Percentiles rank a stretch among this genome's conserved stretches.
Evolutionary conservation across 495 filamentous ascomycete genomes (phyloP).

Genomic region (Amniculicola lignicola): DNA sequence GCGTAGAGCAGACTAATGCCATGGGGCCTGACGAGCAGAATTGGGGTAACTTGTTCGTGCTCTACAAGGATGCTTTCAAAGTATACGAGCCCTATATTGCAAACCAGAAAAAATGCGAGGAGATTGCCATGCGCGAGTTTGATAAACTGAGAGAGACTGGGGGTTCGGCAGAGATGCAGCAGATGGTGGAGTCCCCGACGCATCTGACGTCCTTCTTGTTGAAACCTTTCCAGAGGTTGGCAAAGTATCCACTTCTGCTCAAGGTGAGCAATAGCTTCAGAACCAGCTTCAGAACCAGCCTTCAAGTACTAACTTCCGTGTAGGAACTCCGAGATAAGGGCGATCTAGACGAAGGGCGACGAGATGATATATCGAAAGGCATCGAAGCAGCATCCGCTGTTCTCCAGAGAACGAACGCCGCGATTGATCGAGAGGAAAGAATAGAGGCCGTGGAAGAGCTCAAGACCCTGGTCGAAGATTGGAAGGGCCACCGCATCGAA

Average conservation of each 20-base stretch:
- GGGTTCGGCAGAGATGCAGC: constrained; percentile 54
- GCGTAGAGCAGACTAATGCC: constrained; percentile 91
- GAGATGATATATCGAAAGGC: constrained; percentile 64
- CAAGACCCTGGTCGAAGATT: constrained; percentile 84
- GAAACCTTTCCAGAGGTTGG: constrained; percentile 92
- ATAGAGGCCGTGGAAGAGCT: constrained; percentile 77
- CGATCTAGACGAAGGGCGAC: constrained; percentile 62
- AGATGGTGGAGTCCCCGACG: constrained; percentile 60
- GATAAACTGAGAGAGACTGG: constrained; percentile 59
- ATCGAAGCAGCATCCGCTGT: constrained; percentile 73
- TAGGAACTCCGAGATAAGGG: constrained; percentile 85
- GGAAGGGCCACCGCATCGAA: constrained; percentile 89
- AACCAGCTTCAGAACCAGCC: no score
- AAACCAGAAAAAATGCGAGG: constrained; percentile 74
- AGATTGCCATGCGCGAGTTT: constrained; percentile 58
- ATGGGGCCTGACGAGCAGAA: constrained; percentile 73
- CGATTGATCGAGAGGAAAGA: constrained; percentile 81
- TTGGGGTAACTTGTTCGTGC: constrained; percentile 84
- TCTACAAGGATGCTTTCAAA: constrained; percentile 73
- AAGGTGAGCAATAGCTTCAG: constrained; percentile 56
- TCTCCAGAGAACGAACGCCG: constrained; percentile 79
- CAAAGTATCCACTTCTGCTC: constrained; percentile 89
- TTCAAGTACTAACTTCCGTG: not conserved
- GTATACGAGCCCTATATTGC: constrained; percentile 96
- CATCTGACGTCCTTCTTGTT: constrained; percentile 82